Base-by-base conservation (phyloP, 148 eudicot genomes). In the Nepenthes gracilis region DNA sequence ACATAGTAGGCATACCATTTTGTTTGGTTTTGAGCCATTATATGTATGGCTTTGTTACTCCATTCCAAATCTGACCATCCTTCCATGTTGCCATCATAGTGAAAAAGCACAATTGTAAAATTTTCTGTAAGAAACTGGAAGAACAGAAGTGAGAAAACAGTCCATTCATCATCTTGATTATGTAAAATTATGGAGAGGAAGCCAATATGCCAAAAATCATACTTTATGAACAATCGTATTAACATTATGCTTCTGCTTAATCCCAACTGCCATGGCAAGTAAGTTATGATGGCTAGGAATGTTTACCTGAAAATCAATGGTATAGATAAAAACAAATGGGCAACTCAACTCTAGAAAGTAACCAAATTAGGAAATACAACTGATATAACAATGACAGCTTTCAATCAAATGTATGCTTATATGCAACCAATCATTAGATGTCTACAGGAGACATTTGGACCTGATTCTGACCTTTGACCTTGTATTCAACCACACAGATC, bases 81-180 rank as follows among this genome's bases (percentile, higher is more conserved):
- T 64, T 82, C 81, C 68, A 78, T 55, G 68, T 88, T 81, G 58
- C 94, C 94, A 67, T 92, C 97, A 66, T 92, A 92, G 72, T 92
- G 97, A 72, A 92, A 88, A 62, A 88, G 79, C 60, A 83, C 58
- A 48, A 92, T 59, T 1, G 95, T 86, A 67, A 88, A 93, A 62
- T 86, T 86, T 70, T 77, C 96, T 81, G 88, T 71, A 75, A 84
- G 80, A 79, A 93, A 93, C 98, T 93, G 95, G 72, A 88, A 33
- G 33, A 23, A 62, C 64, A 49, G 15, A 70, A 59, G 63, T 58
- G 55, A 75, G 75, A 74, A 51, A 57, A 38, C 45, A 13, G 57
- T 5, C 33, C 54, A 47, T 15, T 34, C 12, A 54, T 33, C 5
- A 54, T 0, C 38, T 38, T n/a, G 35, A 62, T 13, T 11, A 40